Evolutionary conservation across 2,329 filamentous ascomycete genomes (phyloP), one percentile per base, ranked within the genome.

Genomic region (Keithomyces neogunnii): DNA sequence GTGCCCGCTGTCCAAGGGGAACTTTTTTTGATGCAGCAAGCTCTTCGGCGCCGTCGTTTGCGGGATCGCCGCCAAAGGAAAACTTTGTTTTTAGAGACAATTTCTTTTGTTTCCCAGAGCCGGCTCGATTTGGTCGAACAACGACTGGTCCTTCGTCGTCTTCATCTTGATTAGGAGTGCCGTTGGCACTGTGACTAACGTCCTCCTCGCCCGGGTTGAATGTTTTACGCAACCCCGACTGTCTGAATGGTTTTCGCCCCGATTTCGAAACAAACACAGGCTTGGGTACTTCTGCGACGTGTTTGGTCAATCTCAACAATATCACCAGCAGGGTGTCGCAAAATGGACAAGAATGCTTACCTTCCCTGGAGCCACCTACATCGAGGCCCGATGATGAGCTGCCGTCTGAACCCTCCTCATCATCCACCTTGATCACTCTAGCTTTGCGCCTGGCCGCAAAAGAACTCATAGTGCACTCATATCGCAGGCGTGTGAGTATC

Each of bases 361-460:
- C 68, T 55, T 70, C 63, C 51, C 63, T 57, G 19, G 56, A 56
- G 51, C 57, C 56, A 19, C 56, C 57, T 30, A 62, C 60, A 42
- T 63, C 57, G 2, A 60, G 52, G 28, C 56, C 53, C 1, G 54
- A 48, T 1, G 64, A 39, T 7, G 53, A 48, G 2, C 56, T 53
- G 4, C 55, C 48, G 2, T 51, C 48, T 2, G 52, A 47, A 1
- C 84, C 84, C 3, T 88, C 82, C 10, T 84, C 81, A 44, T 89
- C 86, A 42, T 81, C 75, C 0, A 81, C 74, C 45, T 82, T 85
- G 59, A 96, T 87, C 62, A 90, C 86, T 57, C 88, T 85, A 45
- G 88, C 84, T 59, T 93, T 90, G 56, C 81, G 71, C 60, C 81
- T 84, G 1, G 73, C 66, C 3, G 71, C 73, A 52, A 84, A 84